Evolutionary conservation across 2,329 filamentous ascomycete species (phyloP).

Genomic region (Tricladium varicosporioides): DNA sequence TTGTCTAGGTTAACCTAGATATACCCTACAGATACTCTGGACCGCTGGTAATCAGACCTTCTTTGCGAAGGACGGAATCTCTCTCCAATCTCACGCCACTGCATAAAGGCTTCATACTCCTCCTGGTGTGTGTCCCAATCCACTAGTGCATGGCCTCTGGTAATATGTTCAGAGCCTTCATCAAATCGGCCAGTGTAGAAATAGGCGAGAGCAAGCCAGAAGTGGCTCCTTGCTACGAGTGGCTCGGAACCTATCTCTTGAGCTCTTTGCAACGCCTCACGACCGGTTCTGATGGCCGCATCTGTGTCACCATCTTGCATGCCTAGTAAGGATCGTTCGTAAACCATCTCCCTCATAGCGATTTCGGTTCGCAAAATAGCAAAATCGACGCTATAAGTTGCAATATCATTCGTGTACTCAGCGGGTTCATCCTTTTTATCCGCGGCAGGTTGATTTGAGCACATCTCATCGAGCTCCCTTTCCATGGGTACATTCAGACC

Average conservation of each 20-base stretch:
- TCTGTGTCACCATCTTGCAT: neutral
- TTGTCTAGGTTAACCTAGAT: no score
- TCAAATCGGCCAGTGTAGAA: neutral
- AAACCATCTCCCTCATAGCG: neutral
- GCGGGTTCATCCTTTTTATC: no score
- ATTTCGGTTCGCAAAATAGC: neutral
- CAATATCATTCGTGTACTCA: no score
- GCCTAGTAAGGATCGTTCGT: neutral
- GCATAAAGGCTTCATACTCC: no score
- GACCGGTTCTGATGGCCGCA: neutral
- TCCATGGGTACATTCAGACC: no score
- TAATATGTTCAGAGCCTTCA: neutral
- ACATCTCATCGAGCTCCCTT: no score
- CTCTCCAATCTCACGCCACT: no score
- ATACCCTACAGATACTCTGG: no score
- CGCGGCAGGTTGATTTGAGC: no score
- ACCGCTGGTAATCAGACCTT: no score
- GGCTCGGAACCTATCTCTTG: neutral
- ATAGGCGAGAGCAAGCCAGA: neutral
- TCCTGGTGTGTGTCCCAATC: neutral
- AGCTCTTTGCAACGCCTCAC: neutral
- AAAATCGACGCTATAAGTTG: neutral
- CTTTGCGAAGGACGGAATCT: no score
- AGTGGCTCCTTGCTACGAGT: neutral
- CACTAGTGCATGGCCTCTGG: neutral